Percentiles rank a stretch among this genome's conserved stretches.
Conservation (phyloP, 371 early-diverging fungal genomes). For the Dichotomocladium elegans region DNA sequence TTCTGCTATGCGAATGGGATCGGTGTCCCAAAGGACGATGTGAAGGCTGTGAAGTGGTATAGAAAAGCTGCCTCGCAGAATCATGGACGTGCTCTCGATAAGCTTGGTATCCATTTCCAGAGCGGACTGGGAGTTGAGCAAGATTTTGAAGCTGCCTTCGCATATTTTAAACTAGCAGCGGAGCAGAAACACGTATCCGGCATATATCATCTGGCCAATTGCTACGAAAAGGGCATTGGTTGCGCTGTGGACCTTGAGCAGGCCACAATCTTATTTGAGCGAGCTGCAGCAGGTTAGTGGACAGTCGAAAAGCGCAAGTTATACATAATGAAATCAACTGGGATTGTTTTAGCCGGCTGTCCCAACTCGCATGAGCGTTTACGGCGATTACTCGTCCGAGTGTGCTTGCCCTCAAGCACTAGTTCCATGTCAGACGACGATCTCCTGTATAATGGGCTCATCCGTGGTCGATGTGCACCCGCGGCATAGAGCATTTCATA, state of each 20-base stretch:
- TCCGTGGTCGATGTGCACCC: conserved; percentile 45
- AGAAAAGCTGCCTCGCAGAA: conserved; percentile 58
- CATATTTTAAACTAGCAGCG: conserved; percentile 58
- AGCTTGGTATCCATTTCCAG: conserved; percentile 75
- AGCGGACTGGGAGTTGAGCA: conserved; percentile 64
- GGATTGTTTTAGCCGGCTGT: conserved; percentile 38
- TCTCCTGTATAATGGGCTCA: conserved; percentile 32
- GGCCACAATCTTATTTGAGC: conserved; percentile 66
- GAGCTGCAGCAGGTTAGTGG: conserved; percentile 51
- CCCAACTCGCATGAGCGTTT: conserved; percentile 52
- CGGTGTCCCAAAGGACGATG: conserved; percentile 53
- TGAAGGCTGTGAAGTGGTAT: conserved; percentile 70
- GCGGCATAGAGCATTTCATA: too few species aligned
- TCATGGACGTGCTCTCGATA: conserved; percentile 74
- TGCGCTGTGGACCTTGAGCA: conserved; percentile 51
- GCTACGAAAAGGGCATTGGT: conserved; percentile 67
- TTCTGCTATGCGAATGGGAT: conserved; percentile 81
- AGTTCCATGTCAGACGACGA: conserved; percentile 26
- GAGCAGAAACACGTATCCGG: conserved; percentile 58
- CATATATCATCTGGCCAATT: conserved; percentile 61
- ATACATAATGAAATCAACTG: background rate
- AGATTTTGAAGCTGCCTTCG: conserved; percentile 53
- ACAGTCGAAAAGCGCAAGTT: background rate
- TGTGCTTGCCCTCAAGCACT: conserved; percentile 28
- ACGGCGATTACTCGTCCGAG: conserved; percentile 43